Conservation (phyloP, 345 rosid genomes). For the Turnera subulata region DNA sequence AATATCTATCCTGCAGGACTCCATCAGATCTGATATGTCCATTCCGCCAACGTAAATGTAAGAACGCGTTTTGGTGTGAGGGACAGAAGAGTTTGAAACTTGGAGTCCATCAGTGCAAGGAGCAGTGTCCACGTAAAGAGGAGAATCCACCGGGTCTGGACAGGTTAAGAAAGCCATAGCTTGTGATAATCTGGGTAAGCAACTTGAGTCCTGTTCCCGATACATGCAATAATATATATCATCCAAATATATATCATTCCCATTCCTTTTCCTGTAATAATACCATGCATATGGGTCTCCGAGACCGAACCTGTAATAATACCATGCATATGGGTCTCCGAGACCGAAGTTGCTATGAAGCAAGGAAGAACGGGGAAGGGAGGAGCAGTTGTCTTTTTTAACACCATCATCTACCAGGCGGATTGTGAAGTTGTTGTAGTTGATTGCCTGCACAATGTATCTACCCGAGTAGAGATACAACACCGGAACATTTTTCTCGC, state of each 20-base stretch:
- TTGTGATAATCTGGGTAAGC: too few relatives aligned
- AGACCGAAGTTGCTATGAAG: background rate
- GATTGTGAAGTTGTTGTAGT: conserved; percentile 12
- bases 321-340: conserved; percentile 5
- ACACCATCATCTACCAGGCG: conserved; percentile 14
- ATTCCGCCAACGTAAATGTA: background rate
- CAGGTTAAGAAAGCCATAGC: conserved; percentile 6
- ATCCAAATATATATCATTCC: too few relatives aligned
- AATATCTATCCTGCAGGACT: conserved; percentile 2
- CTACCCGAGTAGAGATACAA: conserved; percentile 14
- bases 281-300: too few relatives aligned
- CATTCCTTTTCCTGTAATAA: too few relatives aligned
- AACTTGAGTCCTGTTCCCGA: too few relatives aligned
- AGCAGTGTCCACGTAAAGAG: conserved; percentile 4
- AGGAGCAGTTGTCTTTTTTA: conserved; percentile 1
- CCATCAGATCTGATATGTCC: background rate
- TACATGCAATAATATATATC: too few relatives aligned
- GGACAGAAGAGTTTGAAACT: background rate
- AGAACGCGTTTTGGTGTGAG: background rate
- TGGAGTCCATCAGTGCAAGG: background rate
- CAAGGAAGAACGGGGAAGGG: conserved; percentile 8
- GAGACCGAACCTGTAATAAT: background rate
- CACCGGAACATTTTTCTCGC: conserved; percentile 21
- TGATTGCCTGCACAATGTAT: conserved; percentile 13
- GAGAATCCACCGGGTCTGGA: background rate